These are phyloP conservation scores for Cerioporus squamosus DNA, from an alignment of 1,284 basidiomycete species.

Conservation along the genomic window DNA sequence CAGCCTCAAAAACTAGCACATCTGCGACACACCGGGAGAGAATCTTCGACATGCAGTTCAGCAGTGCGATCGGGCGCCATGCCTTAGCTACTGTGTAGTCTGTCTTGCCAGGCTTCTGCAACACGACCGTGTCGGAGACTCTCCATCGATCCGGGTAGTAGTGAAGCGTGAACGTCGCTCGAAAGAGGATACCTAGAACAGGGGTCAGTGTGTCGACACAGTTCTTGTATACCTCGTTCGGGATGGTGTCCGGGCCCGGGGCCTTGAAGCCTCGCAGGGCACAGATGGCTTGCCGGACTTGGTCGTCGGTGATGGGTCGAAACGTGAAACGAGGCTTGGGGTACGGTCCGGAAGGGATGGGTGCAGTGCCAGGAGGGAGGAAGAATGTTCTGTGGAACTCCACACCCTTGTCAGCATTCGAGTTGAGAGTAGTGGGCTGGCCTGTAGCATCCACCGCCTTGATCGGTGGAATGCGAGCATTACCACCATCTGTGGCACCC, in stretches of 20 bases:
- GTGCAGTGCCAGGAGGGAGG: constrained; percentile 21
- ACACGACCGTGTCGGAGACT: constrained; percentile 36
- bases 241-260: constrained; percentile 37
- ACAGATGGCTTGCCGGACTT: constrained; percentile 23
- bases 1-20: constrained; percentile 24
- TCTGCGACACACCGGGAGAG: constrained; percentile 33
- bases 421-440: neutral
- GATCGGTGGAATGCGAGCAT: constrained; percentile 33
- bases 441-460: neutral
- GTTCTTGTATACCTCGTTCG: constrained; percentile 40
- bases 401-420: constrained; percentile 34
- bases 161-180: constrained; percentile 29
- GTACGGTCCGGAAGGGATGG: constrained; percentile 21
- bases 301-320: constrained; percentile 20
- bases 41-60: constrained; percentile 41
- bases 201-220: constrained; percentile 31
- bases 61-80: constrained; percentile 45
- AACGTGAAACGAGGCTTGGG: constrained; percentile 29
- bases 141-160: constrained; percentile 40
- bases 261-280: constrained; percentile 39
- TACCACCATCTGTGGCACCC: constrained; percentile 35
- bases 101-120: constrained; percentile 43
- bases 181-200: constrained; percentile 34
- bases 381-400: constrained; percentile 38
- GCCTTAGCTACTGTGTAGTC: constrained; percentile 41